phyloP scores from a whole-genome alignment of 2,329 filamentous ascomycete genomes.

The Arthrinium phaeospermum region DNA sequence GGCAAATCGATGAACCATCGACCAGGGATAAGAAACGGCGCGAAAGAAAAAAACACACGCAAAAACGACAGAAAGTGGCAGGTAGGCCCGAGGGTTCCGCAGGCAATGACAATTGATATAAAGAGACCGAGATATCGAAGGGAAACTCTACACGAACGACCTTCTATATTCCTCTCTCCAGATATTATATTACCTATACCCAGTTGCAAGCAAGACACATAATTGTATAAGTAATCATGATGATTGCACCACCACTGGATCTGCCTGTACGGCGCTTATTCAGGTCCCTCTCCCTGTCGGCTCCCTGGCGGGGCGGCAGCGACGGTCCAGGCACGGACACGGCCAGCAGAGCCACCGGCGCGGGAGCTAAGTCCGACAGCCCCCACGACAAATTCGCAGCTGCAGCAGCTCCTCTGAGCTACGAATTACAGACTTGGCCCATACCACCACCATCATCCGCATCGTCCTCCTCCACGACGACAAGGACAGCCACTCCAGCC shows the following conservation, averaged over 20 bases:
- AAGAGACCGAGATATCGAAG: neutral
- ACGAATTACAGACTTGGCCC: slow-evolving; percentile 1
- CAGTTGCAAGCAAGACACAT: neutral
- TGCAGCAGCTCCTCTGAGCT: neutral
- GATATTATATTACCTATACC: neutral
- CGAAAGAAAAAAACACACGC: neutral
- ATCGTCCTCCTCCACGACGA: neutral
- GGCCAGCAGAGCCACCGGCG: slow-evolving; percentile 3
- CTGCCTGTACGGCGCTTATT: slow-evolving; percentile 6
- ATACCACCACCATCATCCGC: neutral
- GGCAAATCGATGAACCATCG: neutral
- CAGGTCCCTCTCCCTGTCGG: slow-evolving; percentile 7
- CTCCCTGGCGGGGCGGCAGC: slow-evolving; percentile 4
- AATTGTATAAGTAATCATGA: neutral
- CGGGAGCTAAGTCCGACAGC: slow-evolving; percentile 7
- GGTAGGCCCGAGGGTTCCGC: slow-evolving; percentile 7
- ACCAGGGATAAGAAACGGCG: neutral
- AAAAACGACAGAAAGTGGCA: neutral
- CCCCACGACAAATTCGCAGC: slow-evolving; percentile 2
- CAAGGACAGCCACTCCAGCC: neutral
- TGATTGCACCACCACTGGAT: neutral
- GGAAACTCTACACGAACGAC: neutral
- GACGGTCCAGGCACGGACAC: slow-evolving; percentile 13
- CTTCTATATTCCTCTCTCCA: neutral
- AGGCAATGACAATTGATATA: neutral